Percentiles rank a stretch among this genome's conserved stretches.
Evolutionary conservation across 352 stramenopile species (phyloP).

Genomic region (Globisporangium abappressorium): DNA sequence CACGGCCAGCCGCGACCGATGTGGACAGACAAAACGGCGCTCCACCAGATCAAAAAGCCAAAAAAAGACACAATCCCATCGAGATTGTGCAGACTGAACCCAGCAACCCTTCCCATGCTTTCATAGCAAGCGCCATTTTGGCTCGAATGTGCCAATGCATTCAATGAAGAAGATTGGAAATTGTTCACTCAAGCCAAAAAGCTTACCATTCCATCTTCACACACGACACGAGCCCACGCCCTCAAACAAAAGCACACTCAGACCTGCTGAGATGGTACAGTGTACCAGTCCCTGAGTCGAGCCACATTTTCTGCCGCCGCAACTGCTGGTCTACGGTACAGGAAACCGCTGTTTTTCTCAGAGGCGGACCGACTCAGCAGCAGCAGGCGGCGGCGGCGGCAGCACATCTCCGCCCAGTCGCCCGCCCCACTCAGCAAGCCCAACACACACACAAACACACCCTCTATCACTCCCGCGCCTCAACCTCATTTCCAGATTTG

Average conservation of each 20-base stretch:
- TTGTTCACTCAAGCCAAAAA: background rate
- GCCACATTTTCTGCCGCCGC: conserved; percentile 2
- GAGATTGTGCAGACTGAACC: background rate
- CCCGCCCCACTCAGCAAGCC: background rate
- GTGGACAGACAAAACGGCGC: background rate
- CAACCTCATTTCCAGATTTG: conserved; percentile 9
- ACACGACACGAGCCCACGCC: background rate
- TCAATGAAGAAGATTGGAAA: background rate
- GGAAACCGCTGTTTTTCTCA: conserved; percentile 12
- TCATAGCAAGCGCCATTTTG: too few relatives aligned
- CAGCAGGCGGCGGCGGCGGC: background rate
- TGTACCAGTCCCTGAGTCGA: conserved; percentile 6
- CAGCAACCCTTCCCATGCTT: background rate
- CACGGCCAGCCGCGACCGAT: background rate
- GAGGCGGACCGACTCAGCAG: conserved; percentile 13
- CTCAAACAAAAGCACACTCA: background rate
- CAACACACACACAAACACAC: background rate
- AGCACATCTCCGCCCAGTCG: background rate
- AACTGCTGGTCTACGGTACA: background rate
- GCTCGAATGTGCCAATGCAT: background rate
- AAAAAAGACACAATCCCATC: background rate
- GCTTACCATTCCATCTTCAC: background rate
- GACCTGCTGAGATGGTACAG: background rate
- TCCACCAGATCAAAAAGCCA: background rate
- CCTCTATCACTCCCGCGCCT: background rate